Conservation (phyloP, 2,329 filamentous ascomycete species). For the Fusarium sp. region DNA sequence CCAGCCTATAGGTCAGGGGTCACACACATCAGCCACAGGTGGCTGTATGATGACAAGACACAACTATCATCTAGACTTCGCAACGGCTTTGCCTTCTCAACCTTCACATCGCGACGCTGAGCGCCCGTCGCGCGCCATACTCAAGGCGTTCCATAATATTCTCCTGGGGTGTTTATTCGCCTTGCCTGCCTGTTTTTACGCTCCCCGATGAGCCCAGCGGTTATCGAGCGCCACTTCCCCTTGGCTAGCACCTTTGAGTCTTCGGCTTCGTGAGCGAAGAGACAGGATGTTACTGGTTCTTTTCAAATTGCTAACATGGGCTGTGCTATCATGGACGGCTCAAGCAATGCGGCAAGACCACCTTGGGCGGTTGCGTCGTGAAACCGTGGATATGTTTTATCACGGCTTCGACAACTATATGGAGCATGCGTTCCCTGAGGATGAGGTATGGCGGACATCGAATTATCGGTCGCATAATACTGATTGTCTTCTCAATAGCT, state of each 20-base stretch:
- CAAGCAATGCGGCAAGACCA: conserved; percentile 66
- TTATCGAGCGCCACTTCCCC: conserved; percentile 37
- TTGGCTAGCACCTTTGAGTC: conserved; percentile 33
- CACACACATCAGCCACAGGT: conserved; percentile 37
- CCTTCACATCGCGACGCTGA: conserved; percentile 23
- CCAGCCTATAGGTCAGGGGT: conserved; percentile 1
- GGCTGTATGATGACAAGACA: conserved; percentile 42
- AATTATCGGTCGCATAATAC: conserved; percentile 16
- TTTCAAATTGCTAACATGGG: conserved; percentile 44
- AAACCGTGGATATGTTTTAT: conserved; percentile 87
- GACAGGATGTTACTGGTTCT: conserved; percentile 48
- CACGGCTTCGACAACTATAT: conserved; percentile 98
- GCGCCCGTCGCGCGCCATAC: conserved; percentile 37
- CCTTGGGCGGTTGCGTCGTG: conserved; percentile 66
- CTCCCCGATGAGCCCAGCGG: conserved; percentile 43
- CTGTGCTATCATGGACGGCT: conserved; percentile 56
- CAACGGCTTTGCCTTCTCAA: conserved; percentile 20
- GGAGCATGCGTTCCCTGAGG: conserved; percentile 92
- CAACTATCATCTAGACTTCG: conserved; percentile 23
- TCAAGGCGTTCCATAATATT: conserved; percentile 10
- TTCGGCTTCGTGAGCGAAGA: conserved; percentile 35
- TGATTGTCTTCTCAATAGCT: conserved; percentile 62
- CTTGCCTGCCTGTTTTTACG: conserved; percentile 10
- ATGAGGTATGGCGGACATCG: conserved; percentile 69
- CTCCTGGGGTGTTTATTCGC: conserved; percentile 12